Conservation (phyloP, 768 basidiomycete genomes). For the Panus rudis region DNA sequence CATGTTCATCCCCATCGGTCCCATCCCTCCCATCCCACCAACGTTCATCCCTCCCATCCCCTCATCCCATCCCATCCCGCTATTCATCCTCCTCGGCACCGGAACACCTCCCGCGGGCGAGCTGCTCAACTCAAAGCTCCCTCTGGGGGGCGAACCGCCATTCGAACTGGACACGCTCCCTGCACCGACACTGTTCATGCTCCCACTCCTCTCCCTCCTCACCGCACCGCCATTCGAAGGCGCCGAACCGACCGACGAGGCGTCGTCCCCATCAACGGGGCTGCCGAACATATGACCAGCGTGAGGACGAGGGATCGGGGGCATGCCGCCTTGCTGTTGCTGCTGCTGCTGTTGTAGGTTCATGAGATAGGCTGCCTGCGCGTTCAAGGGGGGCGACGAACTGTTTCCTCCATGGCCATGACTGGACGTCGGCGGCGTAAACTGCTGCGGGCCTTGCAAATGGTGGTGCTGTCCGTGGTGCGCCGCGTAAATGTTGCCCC, state of each 20-base stretch:
- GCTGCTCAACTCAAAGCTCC: conserved; percentile 30
- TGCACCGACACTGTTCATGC: conserved; percentile 27
- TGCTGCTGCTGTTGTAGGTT: conserved; percentile 24
- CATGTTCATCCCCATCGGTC: conserved; percentile 19
- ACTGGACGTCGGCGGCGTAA: conserved; percentile 36
- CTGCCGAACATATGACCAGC: conserved; percentile 22
- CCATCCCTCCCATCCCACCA: conserved; percentile 19
- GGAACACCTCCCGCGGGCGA: conserved; percentile 19
- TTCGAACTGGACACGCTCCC: no score
- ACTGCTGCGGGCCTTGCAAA: no score
- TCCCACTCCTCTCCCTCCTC: conserved; percentile 23
- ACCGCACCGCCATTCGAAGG: conserved; percentile 14
- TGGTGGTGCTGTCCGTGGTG: conserved; percentile 24
- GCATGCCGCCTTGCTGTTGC: conserved; percentile 22
- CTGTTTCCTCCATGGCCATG: no score
- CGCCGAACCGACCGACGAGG: conserved; percentile 31
- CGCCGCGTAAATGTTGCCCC: no score
- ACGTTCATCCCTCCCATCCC: conserved; percentile 22
- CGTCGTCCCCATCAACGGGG: conserved; percentile 32
- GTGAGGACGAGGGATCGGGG: no score
- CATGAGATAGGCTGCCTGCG: conserved; percentile 19
- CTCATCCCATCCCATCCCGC: conserved; percentile 17
- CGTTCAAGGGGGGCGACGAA: conserved; percentile 16
- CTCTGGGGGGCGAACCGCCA: conserved; percentile 19
- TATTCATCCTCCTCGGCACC: conserved; percentile 22